Evolutionary conservation across 768 basidiomycete genomes (phyloP).

Genomic region (Wakefieldia striispora): DNA sequence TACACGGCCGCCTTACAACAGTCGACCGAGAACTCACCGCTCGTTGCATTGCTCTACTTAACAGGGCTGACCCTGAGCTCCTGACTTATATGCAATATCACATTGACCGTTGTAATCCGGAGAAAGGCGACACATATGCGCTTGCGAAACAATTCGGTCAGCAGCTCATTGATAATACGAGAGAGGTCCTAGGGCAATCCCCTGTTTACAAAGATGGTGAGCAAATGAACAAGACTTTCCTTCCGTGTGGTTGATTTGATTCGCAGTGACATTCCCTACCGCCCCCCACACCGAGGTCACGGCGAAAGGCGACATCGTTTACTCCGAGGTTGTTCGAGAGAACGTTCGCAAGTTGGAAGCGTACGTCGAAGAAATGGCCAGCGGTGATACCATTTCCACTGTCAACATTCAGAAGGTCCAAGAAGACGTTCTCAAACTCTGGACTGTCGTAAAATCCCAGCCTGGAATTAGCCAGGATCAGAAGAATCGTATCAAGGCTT

Average conservation of each 20-base stretch:
- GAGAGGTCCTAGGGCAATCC: conserved; percentile 77
- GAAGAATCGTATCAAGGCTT: conserved; percentile 90
- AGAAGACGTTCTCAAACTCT: conserved; percentile 93
- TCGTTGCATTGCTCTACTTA: conserved; percentile 95
- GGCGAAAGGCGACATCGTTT: conserved; percentile 90
- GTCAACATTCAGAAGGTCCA: conserved; percentile 98
- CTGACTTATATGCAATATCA: conserved; percentile 95
- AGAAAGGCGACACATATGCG: conserved; percentile 85
- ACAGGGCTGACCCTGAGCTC: conserved; percentile 92
- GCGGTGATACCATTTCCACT: conserved; percentile 80
- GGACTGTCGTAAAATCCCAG: conserved; percentile 96
- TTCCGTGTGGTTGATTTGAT: background rate
- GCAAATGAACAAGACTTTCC: conserved; percentile 25
- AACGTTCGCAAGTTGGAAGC: conserved; percentile 97
- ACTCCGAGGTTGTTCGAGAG: conserved; percentile 92
- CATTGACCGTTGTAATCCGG: conserved; percentile 79
- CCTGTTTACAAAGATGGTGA: conserved; percentile 94
- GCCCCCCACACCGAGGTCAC: conserved; percentile 95
- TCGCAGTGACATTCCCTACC: conserved; percentile 92
- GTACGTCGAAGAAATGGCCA: conserved; percentile 98
- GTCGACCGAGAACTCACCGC: conserved; percentile 97
- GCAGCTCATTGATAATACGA: conserved; percentile 91
- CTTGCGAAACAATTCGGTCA: conserved; percentile 98
- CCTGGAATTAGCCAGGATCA: conserved; percentile 97
- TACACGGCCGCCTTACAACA: conserved; percentile 90